Evolutionary conservation across 371 early-diverging fungal species (phyloP), one percentile per base, ranked within the genome.

Genomic region (Apophysomyces sp.): DNA sequence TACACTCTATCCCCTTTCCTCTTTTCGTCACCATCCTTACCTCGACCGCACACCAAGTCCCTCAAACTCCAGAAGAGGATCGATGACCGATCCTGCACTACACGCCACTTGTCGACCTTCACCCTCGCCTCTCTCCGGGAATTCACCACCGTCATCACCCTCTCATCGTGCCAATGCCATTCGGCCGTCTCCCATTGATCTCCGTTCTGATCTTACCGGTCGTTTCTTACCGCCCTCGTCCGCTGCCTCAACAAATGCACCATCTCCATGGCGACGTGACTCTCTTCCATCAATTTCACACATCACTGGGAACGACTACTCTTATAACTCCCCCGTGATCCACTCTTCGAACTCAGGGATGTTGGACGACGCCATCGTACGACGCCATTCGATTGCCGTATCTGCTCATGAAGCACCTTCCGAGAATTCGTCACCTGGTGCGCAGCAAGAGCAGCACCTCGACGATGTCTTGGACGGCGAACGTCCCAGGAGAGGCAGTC

Each of bases 231-330:
- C 61, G 15, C 40, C 65, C 13, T 59, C 62, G 18, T 51, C 74
- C n/a, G 26, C 57, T 44, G n/a, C 55, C 37, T 56, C 57, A 37
- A 13, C 49, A 28, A 49, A 55, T 13, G 18, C 31, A 59, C 32
- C 63, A 16, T 52, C 60, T 15, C 41, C 62, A n/a, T 71, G 68
- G 65, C 61, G 75, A 72, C 56, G 75, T 44, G 75, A 75, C 29
- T 75, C 75, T 32, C 55, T 75, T 18, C 75, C 75, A 24, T 72
- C 75, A 9, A 75, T 75, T 57, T 68, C 75, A 12, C 75, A 75
- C 29, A 44, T 75, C 16, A 72, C 75, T 26, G 30, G 61, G 30
- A 34, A 36, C 16, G 30, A 30, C 30, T 39, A 31, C 31, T 32
- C 26, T 24, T 51, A 54, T 16, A 16, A 52, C 26, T 28, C 39